phyloP scores from a whole-genome alignment of 1,139 yeast genomes.

The Kluyveromyces sp. region DNA sequence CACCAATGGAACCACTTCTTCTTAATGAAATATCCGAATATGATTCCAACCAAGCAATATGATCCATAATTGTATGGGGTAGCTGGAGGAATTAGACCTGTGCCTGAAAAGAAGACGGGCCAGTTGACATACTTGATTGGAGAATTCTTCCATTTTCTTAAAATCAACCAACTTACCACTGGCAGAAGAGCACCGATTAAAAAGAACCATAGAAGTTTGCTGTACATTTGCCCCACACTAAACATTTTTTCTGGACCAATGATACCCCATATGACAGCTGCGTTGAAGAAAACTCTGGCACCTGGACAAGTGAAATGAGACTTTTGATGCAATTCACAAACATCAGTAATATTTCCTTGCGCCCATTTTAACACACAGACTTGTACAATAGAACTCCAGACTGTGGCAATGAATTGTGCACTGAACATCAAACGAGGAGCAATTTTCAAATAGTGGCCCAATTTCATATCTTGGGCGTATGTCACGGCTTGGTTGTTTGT shows the following conservation, averaged over 20 bases:
- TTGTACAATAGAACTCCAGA: slow-evolving; percentile 37
- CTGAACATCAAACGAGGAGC: slow-evolving; percentile 56
- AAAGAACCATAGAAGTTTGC: slow-evolving; percentile 39
- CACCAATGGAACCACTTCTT: slow-evolving; percentile 53
- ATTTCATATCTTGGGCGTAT: slow-evolving; percentile 51
- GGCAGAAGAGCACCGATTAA: slow-evolving; percentile 43
- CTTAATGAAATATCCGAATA: slow-evolving; percentile 47
- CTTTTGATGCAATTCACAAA: slow-evolving; percentile 43
- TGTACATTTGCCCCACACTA: slow-evolving; percentile 34
- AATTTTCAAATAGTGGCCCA: slow-evolving; percentile 56
- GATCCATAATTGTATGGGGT: slow-evolving; percentile 45
- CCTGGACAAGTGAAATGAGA: slow-evolving; percentile 45
- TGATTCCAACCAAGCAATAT: slow-evolving; percentile 42
- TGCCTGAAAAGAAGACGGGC: slow-evolving; percentile 47
- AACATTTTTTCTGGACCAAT: slow-evolving; percentile 52
- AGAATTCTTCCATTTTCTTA: slow-evolving; percentile 44
- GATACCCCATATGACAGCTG: slow-evolving; percentile 61
- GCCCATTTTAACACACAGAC: slow-evolving; percentile 45
- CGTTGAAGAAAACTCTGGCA: slow-evolving; percentile 43
- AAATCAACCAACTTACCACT: slow-evolving; percentile 40
- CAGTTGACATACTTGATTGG: slow-evolving; percentile 40
- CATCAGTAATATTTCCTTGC: slow-evolving; percentile 37
- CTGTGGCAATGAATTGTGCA: slow-evolving; percentile 43
- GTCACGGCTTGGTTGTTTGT: slow-evolving; percentile 52
- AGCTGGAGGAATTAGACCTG: slow-evolving; percentile 48